Conservation (phyloP, 2,329 filamentous ascomycete species). For the Niveomyces coronatus region DNA sequence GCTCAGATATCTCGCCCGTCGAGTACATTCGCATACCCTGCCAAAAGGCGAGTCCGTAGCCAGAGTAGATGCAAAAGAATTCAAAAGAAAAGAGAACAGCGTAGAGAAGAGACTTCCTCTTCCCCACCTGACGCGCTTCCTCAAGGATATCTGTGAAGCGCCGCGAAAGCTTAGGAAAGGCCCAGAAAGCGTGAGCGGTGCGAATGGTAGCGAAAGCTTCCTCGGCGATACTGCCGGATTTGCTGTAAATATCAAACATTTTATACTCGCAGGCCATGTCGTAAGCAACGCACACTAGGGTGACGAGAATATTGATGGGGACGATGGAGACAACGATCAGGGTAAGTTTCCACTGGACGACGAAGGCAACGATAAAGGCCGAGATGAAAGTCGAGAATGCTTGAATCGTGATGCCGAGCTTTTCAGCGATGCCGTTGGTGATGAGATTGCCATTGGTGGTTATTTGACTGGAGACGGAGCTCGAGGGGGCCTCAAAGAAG, state of each 20-base stretch:
- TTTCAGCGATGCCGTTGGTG: conserved; percentile 34
- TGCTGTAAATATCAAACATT: conserved; percentile 33
- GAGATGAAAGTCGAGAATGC: conserved; percentile 29
- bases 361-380: conserved; percentile 30
- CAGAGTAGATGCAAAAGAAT: conserved; percentile 37
- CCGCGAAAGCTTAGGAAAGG: conserved; percentile 30
- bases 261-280: conserved; percentile 32
- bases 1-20: conserved; percentile 31
- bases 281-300: conserved; percentile 25
- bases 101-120: conserved; percentile 33
- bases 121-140: conserved; percentile 27
- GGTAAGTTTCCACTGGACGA: conserved; percentile 31
- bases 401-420: conserved; percentile 31
- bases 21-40: conserved; percentile 37
- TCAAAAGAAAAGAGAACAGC: conserved; percentile 33
- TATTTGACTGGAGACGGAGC: conserved; percentile 34
- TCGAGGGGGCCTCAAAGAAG: conserved; percentile 40
- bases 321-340: conserved; percentile 36
- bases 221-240: conserved; percentile 35
- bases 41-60: conserved; percentile 41
- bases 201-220: conserved; percentile 38
- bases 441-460: conserved; percentile 38
- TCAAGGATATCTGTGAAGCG: conserved; percentile 33
- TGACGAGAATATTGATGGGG: conserved; percentile 31
- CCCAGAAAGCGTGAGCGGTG: conserved; percentile 41